Conservation (phyloP, 257 asterid genomes). For the Solanum sitiens region DNA sequence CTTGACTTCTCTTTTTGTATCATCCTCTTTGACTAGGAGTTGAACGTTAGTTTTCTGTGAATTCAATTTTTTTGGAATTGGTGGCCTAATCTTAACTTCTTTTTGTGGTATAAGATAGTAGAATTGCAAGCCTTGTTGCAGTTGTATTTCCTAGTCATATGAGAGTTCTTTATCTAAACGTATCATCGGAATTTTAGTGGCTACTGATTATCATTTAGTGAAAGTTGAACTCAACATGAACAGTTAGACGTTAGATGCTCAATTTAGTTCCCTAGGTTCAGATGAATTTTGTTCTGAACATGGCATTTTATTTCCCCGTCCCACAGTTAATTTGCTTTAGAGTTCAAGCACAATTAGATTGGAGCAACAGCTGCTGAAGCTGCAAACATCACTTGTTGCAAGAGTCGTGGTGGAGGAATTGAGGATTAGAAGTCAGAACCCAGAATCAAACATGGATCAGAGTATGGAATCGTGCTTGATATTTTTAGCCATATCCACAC, state of each 20-base stretch:
- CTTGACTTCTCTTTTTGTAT: neutral
- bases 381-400: neutral
- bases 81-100: neutral
- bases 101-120: neutral
- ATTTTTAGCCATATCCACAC: neutral
- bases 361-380: neutral
- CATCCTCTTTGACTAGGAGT: neutral
- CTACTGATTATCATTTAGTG: neutral
- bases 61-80: neutral
- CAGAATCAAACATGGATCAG: neutral
- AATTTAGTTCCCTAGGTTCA: neutral
- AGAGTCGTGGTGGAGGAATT: neutral
- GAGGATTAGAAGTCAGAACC: neutral
- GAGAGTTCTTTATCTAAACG: neutral
- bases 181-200: neutral
- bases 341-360: neutral
- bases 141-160: neutral
- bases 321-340: neutral
- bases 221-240: neutral
- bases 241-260: neutral
- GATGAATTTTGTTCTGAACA: neutral
- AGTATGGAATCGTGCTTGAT: neutral
- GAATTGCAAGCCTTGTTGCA: neutral
- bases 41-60: neutral
- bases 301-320: neutral